Conservation (phyloP, 1,284 basidiomycete species). For the Irpex sp. region DNA sequence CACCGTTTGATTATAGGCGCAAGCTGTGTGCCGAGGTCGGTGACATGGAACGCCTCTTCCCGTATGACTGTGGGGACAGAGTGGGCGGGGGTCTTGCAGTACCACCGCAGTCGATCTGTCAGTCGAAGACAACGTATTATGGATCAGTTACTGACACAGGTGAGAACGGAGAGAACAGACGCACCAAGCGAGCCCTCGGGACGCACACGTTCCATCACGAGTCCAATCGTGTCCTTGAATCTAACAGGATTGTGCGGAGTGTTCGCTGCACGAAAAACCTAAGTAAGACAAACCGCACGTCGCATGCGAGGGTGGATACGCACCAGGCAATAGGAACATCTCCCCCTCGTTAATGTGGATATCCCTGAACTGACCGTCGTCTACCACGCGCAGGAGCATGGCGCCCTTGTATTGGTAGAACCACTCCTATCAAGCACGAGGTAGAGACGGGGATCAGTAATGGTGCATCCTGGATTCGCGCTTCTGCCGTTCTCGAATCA, state of each 20-base stretch:
- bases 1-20: constrained; percentile 88
- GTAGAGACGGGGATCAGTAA: too few relatives aligned
- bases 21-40: constrained; percentile 90
- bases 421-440: constrained; percentile 66
- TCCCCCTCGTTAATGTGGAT: constrained; percentile 91
- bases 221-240: constrained; percentile 86
- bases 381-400: constrained; percentile 87
- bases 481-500: too few relatives aligned
- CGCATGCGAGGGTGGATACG: constrained; percentile 14
- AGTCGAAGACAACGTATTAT: background rate
- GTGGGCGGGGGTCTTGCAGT: constrained; percentile 75
- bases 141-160: too few relatives aligned
- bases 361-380: constrained; percentile 84
- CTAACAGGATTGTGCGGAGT: constrained; percentile 95
- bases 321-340: constrained; percentile 93
- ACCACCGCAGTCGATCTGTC: constrained; percentile 91
- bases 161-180: constrained; percentile 10
- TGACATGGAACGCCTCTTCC: constrained; percentile 86
- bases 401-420: constrained; percentile 93
- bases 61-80: constrained; percentile 77
- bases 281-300: background rate
- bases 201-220: constrained; percentile 92
- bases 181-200: constrained; percentile 60
- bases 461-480: too few relatives aligned
- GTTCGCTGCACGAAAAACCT: constrained; percentile 55